A percentile compares a stretch with the other conserved stretches of the same genome.
Evolutionary conservation across 75 land plant genomes (phyloP).

Genomic region (Adiantum capillusveneris): DNA sequence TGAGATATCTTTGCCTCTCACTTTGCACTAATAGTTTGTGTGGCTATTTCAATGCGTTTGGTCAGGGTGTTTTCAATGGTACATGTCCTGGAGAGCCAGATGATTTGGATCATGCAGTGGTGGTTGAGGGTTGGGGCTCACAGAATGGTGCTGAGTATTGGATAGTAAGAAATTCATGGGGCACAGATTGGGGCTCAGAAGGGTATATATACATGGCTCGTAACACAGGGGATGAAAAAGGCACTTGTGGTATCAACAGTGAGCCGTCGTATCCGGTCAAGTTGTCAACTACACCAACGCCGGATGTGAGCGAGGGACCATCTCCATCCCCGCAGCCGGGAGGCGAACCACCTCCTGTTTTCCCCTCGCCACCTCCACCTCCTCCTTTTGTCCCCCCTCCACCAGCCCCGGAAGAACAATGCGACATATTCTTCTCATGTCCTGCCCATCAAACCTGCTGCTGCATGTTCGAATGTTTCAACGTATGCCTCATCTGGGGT

Average conservation of each 20-base stretch:
- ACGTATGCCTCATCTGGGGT: constrained; percentile 56
- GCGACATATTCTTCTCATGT: constrained; percentile 44
- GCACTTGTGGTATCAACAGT: constrained; percentile 43
- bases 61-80: constrained; percentile 45
- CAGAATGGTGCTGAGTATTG: constrained; percentile 36
- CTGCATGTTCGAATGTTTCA: constrained; percentile 32
- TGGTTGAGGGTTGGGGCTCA: constrained; percentile 38
- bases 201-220: constrained; percentile 39
- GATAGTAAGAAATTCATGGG: constrained; percentile 68
- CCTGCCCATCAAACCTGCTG: constrained; percentile 64
- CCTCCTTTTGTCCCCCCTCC: constrained; percentile 30
- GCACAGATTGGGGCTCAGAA: constrained; percentile 44
- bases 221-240: constrained; percentile 15
- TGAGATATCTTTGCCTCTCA: no score
- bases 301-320: not conserved
- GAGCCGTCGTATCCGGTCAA: constrained; percentile 62
- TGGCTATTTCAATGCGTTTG: no score
- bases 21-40: no score
- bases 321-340: not conserved
- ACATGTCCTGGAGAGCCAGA: constrained; percentile 30
- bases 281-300: not conserved
- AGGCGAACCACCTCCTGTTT: not conserved
- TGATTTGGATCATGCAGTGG: constrained; percentile 56
- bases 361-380: constrained; percentile 21
- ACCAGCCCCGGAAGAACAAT: constrained; percentile 41